Evolutionary conservation across 371 early-diverging fungal genomes (phyloP), one percentile per base, ranked within the genome.

Genomic region (Actinomortierella ambigua): DNA sequence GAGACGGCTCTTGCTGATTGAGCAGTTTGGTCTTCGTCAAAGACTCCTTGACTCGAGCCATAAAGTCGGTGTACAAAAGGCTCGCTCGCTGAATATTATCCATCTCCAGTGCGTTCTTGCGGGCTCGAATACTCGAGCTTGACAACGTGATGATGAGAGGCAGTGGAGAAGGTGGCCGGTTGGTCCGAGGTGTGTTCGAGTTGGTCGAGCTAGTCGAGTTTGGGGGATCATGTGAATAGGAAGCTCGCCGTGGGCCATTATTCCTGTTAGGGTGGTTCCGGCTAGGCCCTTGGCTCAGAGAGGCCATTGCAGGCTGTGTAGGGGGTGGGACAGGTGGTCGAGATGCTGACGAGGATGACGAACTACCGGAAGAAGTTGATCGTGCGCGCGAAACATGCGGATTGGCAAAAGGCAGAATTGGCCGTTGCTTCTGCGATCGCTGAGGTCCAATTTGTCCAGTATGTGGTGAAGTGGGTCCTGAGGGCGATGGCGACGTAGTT

Each of bases 81-180:
- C 73, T 73, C 15, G 73, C 73, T 1, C 67, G 55, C 20, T 73
- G 73, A 23, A 73, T 73, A 41, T 73, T 73, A 20, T 66, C 73
- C 60, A 57, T 73, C 18, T 73, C 73, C 7, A 66, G 57, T 3
- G 73, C 73, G 50, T 73, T 73, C 55, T 66, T 73, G 14, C 73
- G 73, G 0, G 73, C 73, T 1, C 73, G 73, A 41, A 73, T 73
- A 22, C 73, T 73, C 18, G 73, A 66, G 23, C 67, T 73, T 9
- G 73, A 73, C 4, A 73, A 59, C 2, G 73, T 66, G 50, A 66
- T 66, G 15, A 73, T 56, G 2, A 67, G 67, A 47, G 66, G 67
- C 29, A 23, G 40, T 22, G 41, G 42, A 15, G 51, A 15, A 14
- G 24, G 51, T 26, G 51, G 22, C 6, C 22, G 46, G 6, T 46